phyloP scores from a whole-genome alignment of 352 stramenopile genomes.

The Phytophthora capsici region DNA sequence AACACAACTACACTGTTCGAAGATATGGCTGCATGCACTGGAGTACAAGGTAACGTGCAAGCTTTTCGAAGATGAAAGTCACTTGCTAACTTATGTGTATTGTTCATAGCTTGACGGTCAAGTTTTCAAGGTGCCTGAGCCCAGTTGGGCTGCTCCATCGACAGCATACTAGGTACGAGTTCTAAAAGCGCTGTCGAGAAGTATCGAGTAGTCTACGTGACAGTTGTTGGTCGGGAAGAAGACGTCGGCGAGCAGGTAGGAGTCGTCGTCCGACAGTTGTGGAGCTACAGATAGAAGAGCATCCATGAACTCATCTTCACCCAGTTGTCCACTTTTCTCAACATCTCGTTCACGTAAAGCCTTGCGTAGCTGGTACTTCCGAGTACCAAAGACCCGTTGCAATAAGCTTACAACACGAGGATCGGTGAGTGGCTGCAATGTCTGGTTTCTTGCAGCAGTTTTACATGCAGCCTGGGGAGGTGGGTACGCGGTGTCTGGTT shows the following conservation, averaged over 20 bases:
- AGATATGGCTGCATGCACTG: constrained; percentile 88
- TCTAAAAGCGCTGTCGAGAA: constrained; percentile 76
- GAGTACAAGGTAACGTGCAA: constrained; percentile 82
- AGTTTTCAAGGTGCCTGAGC: constrained; percentile 64
- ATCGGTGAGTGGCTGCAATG: constrained; percentile 14
- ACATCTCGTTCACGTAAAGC: constrained; percentile 64
- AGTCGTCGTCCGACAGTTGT: constrained; percentile 71
- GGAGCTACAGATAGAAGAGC: constrained; percentile 65
- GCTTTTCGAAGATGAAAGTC: neutral
- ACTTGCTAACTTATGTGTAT: constrained; percentile 22
- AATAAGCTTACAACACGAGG: constrained; percentile 53
- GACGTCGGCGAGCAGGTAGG: constrained; percentile 70
- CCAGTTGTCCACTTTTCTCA: constrained; percentile 59
- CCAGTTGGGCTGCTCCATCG: constrained; percentile 60
- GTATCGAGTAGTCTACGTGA: constrained; percentile 65
- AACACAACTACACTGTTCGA: constrained; percentile 84
- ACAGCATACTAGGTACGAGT: constrained; percentile 45
- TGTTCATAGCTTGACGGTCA: constrained; percentile 67
- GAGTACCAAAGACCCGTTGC: constrained; percentile 56
- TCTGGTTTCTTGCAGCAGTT: constrained; percentile 5
- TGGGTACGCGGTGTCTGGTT: constrained; percentile 3
- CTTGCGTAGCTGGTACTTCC: constrained; percentile 79
- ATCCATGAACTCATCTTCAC: constrained; percentile 83
- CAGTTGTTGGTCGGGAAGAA: constrained; percentile 83
- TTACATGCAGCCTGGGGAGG: constrained; percentile 15